These are phyloP conservation scores for Tricholoma furcatifolium DNA, from an alignment of 768 basidiomycete genomes.

Conservation along the genomic window DNA sequence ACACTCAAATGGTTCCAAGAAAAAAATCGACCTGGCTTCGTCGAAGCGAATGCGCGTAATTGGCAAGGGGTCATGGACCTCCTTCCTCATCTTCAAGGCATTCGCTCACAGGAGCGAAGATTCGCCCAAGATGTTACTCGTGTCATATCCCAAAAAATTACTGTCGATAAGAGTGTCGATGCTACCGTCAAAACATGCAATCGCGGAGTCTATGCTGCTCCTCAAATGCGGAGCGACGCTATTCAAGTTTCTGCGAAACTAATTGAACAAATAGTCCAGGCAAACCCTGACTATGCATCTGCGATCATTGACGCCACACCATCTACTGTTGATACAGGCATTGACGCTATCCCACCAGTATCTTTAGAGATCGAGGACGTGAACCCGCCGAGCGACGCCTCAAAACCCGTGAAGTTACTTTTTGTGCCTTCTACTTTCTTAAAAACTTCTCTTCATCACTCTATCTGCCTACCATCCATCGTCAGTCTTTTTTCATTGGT, in stretches of 20 bases:
- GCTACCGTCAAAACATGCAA: conserved; percentile 33
- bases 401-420: not conserved
- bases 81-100: conserved; percentile 68
- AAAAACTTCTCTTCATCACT: conserved; percentile 11
- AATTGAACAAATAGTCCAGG: conserved; percentile 32
- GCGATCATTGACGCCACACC: conserved; percentile 27
- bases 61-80: conserved; percentile 72
- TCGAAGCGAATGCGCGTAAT: conserved; percentile 61
- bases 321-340: conserved; percentile 23
- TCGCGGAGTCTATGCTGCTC: conserved; percentile 30
- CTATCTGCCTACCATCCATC: conserved; percentile 38
- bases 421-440: not conserved
- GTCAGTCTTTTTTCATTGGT: conserved; percentile 45
- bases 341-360: conserved; percentile 54
- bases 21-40: conserved; percentile 67
- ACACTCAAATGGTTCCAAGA: conserved; percentile 76
- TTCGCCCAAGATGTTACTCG: conserved; percentile 25
- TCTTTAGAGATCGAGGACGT: conserved; percentile 48
- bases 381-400: conserved; percentile 11
- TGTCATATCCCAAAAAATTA: conserved; percentile 23
- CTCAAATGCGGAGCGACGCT: conserved; percentile 27
- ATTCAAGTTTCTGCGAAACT: conserved; percentile 37
- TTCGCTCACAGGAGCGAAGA: conserved; percentile 62
- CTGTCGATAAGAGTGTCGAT: conserved; percentile 47
- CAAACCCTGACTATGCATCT: conserved; percentile 29